A percentile compares a stretch with the other conserved stretches of the same genome.
phyloP scores from a whole-genome alignment of 2,329 filamentous ascomycete species.

The Bretziella fagacearum region DNA sequence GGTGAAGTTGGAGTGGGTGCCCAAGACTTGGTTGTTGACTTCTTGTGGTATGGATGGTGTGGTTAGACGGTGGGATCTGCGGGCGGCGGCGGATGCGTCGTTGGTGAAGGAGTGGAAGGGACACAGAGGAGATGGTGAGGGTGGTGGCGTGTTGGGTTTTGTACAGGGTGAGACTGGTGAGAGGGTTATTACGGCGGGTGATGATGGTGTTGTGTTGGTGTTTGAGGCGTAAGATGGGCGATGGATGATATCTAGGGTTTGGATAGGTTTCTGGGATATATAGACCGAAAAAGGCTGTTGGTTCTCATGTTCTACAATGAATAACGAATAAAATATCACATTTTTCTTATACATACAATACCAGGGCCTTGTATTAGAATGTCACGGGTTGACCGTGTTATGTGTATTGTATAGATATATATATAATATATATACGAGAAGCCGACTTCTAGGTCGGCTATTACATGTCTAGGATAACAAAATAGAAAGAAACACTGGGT shows the following conservation, averaged over 20 bases:
- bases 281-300: not conserved
- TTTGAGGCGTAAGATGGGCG: conserved; percentile 36
- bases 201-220: conserved; percentile 57
- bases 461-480: conserved; percentile 3
- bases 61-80: conserved; percentile 69
- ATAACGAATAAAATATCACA: not conserved
- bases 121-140: conserved; percentile 67
- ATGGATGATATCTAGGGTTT: not conserved
- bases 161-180: conserved; percentile 63
- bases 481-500: conserved; percentile 12
- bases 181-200: conserved; percentile 72
- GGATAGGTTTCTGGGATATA: not conserved
- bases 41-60: conserved; percentile 86
- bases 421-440: too few species aligned
- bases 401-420: conserved; percentile 2
- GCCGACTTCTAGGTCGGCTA: not conserved
- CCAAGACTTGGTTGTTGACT: conserved; percentile 53
- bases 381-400: conserved; percentile 2
- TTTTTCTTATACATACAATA: not conserved
- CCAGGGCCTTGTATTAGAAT: not conserved
- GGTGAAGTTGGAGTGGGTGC: conserved; percentile 81
- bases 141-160: conserved; percentile 79
- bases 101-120: conserved; percentile 79
- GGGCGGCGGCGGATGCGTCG: conserved; percentile 47
- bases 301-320: not conserved